Percentiles rank a stretch among this genome's conserved stretches.
Conservation (phyloP, 164 flowering plant species). For the Nymphaea thermarum region DNA sequence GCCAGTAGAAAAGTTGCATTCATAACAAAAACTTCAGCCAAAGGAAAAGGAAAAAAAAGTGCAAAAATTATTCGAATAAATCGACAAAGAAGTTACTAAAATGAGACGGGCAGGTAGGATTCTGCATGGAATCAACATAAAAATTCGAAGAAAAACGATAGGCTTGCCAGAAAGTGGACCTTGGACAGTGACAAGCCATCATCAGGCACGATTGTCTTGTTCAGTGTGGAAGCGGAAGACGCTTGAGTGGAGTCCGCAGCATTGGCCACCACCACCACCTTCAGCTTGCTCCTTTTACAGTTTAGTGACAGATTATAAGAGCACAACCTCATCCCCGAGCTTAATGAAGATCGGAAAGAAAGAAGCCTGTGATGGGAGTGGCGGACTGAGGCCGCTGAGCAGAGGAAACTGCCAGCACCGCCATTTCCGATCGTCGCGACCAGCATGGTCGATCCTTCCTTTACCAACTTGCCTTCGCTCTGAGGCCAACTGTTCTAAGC, state of each 20-base stretch:
- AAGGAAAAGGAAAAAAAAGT: no score
- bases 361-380: background rate
- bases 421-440: background rate
- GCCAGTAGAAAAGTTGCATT: no score
- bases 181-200: constrained; percentile 57
- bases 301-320: background rate
- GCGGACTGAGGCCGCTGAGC: background rate
- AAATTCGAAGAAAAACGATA: background rate
- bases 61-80: no score
- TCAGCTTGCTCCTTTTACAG: background rate
- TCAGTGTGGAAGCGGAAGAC: constrained; percentile 14
- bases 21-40: no score
- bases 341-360: background rate
- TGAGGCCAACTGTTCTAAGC: background rate
- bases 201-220: constrained; percentile 36
- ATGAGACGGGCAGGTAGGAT: background rate
- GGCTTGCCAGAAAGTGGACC: constrained; percentile 19
- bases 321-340: background rate
- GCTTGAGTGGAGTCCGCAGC: constrained; percentile 62
- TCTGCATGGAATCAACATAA: background rate
- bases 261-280: constrained; percentile 19
- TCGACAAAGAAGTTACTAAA: no score
- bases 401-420: background rate
- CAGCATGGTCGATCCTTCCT: background rate
- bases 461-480: background rate